phyloP scores from a whole-genome alignment of 1,284 basidiomycete species.

The Ceratobasidium sp. region DNA sequence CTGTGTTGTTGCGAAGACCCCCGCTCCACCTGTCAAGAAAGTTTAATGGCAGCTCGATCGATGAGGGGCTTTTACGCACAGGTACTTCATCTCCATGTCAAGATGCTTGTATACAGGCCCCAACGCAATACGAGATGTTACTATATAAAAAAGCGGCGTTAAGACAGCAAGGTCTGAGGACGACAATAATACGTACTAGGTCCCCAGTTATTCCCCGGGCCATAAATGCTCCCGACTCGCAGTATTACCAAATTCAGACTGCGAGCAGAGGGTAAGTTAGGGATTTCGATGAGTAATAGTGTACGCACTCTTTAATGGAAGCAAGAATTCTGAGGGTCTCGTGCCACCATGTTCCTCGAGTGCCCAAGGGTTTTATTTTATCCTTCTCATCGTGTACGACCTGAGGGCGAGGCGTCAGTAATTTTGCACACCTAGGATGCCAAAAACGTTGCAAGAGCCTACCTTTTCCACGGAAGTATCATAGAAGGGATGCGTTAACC shows the following conservation, averaged over 20 bases:
- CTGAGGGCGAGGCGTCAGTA: neutral
- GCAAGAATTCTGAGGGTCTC: conserved; percentile 82
- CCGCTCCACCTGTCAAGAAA: conserved; percentile 57
- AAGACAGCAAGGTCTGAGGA: conserved; percentile 52
- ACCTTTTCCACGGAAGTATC: conserved; percentile 70
- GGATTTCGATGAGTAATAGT: neutral
- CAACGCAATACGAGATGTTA: conserved; percentile 75
- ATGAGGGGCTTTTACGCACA: conserved; percentile 61
- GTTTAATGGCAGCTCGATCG: conserved; percentile 61
- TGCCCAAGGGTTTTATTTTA: conserved; percentile 76
- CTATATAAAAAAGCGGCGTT: conserved; percentile 54
- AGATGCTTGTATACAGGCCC: conserved; percentile 86
- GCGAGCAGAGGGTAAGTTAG: conserved; percentile 4
- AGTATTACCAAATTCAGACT: conserved; percentile 86
- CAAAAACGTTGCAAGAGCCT: neutral
- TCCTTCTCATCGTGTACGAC: conserved; percentile 75
- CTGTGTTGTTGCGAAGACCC: conserved; percentile 80
- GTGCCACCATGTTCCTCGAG: conserved; percentile 89
- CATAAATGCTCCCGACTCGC: conserved; percentile 75
- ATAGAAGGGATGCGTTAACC: conserved; percentile 85
- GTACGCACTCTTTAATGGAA: conserved; percentile 71
- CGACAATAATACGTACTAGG: conserved; percentile 60
- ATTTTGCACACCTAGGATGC: conserved; percentile 51
- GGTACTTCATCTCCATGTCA: conserved; percentile 86
- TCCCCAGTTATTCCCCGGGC: conserved; percentile 77